Percentiles rank a stretch among this genome's conserved stretches.
These are phyloP conservation scores for Aureobasidium subglaciale DNA, from an alignment of 2,329 filamentous ascomycete genomes.

Conservation along the genomic window DNA sequence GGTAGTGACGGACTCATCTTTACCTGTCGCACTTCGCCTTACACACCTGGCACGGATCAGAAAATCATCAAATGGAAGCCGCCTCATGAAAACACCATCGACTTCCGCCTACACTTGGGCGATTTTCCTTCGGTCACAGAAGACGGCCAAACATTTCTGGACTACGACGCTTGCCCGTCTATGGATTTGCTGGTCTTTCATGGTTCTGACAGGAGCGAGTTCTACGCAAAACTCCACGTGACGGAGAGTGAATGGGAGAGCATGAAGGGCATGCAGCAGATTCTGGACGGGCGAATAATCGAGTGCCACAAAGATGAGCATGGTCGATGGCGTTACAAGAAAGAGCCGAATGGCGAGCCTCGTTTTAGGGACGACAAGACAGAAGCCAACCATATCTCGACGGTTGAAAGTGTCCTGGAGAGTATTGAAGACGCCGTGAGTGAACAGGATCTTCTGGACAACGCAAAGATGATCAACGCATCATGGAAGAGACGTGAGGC, in stretches of 20 bases:
- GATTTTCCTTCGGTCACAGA: conserved; percentile 63
- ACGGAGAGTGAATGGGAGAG: conserved; percentile 74
- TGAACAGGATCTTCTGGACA: conserved; percentile 68
- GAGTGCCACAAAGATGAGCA: conserved; percentile 78
- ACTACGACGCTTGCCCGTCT: conserved; percentile 59
- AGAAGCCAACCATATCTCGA: conserved; percentile 81
- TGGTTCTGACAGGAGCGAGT: conserved; percentile 57
- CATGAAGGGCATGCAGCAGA: conserved; percentile 65
- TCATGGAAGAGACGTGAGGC: conserved; percentile 64
- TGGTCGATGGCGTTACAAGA: conserved; percentile 68
- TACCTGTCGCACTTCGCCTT: conserved; percentile 82
- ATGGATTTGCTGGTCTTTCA: conserved; percentile 61
- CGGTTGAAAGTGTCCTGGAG: conserved; percentile 77
- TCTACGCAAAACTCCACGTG: conserved; percentile 62
- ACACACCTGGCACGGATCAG: conserved; percentile 82
- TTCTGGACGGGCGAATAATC: conserved; percentile 79
- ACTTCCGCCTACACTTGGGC: conserved; percentile 71
- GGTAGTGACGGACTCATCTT: conserved; percentile 97
- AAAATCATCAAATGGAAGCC: conserved; percentile 99
- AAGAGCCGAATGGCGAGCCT: conserved; percentile 46
- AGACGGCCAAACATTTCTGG: conserved; percentile 57
- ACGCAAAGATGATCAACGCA: conserved; percentile 64
- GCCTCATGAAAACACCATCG: conserved; percentile 87
- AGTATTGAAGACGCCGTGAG: conserved; percentile 83
- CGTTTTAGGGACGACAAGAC: conserved; percentile 89